These are phyloP conservation scores for Daedalea quercina DNA, from an alignment of 768 basidiomycete genomes.

Conservation along the genomic window DNA sequence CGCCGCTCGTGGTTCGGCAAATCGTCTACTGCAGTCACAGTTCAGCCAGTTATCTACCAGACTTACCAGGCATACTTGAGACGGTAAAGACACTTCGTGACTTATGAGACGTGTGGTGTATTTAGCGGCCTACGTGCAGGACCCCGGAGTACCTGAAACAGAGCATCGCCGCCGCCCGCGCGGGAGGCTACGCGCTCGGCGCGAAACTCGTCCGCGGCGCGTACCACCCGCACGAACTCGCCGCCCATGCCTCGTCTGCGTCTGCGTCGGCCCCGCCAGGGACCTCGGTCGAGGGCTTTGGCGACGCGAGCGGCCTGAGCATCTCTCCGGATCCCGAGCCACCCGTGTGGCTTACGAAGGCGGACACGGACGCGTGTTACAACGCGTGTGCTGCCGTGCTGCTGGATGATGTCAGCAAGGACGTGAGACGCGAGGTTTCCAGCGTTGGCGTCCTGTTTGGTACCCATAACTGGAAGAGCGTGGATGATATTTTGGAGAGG, in stretches of 20 bases:
- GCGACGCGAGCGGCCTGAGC: conserved; percentile 28
- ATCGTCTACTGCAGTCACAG: conserved; percentile 3
- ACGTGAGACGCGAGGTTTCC: conserved; percentile 30
- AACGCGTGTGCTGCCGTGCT: conserved; percentile 53
- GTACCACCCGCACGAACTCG: conserved; percentile 74
- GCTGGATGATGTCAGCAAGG: conserved; percentile 47
- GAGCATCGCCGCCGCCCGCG: conserved; percentile 57
- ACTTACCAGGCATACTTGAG: conserved; percentile 89
- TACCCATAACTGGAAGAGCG: conserved; percentile 79
- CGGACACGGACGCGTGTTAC: conserved; percentile 70
- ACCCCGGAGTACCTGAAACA: conserved; percentile 63
- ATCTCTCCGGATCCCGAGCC: conserved; percentile 53
- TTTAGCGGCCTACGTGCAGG: conserved; percentile 38
- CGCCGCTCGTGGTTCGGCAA: conserved; percentile 1
- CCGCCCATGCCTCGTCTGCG: conserved; percentile 43
- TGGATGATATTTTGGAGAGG: conserved; percentile 51
- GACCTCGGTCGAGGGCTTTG: not conserved
- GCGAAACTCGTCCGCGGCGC: conserved; percentile 93
- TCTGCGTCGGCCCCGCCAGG: conserved; percentile 10
- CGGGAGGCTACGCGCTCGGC: conserved; percentile 67
- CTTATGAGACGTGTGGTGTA: not conserved
- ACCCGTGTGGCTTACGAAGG: conserved; percentile 65
- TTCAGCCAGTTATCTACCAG: conserved; percentile 71
- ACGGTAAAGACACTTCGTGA: too few species aligned
- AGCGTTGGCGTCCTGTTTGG: conserved; percentile 72